Base-by-base conservation (phyloP, 345 rosid genomes). In the Noccaea bulbosa region DNA sequence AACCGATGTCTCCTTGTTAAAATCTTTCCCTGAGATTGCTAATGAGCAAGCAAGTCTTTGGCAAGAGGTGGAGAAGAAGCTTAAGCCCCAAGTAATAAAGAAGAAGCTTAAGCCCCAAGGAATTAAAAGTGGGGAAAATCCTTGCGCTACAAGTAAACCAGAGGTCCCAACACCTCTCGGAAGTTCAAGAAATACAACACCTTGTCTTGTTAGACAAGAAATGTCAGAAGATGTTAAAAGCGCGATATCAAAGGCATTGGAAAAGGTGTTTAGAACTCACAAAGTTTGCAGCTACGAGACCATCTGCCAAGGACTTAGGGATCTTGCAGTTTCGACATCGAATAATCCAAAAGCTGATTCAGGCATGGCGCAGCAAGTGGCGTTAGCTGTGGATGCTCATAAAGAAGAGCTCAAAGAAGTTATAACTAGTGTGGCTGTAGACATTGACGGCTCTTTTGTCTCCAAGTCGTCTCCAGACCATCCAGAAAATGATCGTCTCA, bases 281-380 rank as follows among this genome's bases (percentile, higher is more conserved):
- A 24, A 24, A 24, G 27, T 24, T 22, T 22, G 24, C 24, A 22
- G 24, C 24, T 22, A 22, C 24, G 2, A 22, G 24, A 22, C 24
- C 24, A 22, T 22, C 24, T 78, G 83, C 73, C 83, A 85, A 81
- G 79, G 85, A 38, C 78, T 86, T 73, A 22, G 88, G 68, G 88
- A 83, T 56, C 70, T 82, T 83, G 96, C 92, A 15, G 70, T 93
- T 69, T 78, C 85, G 52, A 81, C 78, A 73, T 77, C 88, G 34
- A 62, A 77, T 60, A 82, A 74, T 72, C 93, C 89, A 7, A 93
- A 90, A 76, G 89, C 84, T 37, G 92, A 86, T 81, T 73, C 86
- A 50, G 84, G 83, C 69, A 80, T 80, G 80, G 80, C 73, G 70
- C 68, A 54, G 86, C 52, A 45, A 12, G 65, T 87, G 39, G 90